These are phyloP conservation scores for Arctostaphylos glauca DNA, from an alignment of 148 eudicot genomes.

Conservation along the genomic window DNA sequence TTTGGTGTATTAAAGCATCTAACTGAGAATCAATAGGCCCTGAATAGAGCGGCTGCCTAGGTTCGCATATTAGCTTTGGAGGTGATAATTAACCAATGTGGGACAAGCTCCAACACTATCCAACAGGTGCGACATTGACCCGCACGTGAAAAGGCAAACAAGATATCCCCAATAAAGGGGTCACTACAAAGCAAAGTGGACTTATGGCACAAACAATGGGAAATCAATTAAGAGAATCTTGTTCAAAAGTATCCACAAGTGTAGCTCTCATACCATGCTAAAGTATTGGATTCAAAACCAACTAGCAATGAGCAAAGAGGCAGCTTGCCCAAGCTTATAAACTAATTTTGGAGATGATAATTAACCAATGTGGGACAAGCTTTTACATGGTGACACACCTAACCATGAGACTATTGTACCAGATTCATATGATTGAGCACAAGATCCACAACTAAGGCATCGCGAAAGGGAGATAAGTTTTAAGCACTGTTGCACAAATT, in stretches of 20 bases:
- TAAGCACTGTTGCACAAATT: neutral
- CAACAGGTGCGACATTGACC: neutral
- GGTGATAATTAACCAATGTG: neutral
- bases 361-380: no score
- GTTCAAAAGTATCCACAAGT: no score
- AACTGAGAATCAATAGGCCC: no score
- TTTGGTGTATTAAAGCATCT: no score
- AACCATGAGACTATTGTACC: neutral
- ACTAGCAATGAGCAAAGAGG: neutral
- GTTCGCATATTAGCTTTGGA: neutral
- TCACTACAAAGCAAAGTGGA: neutral
- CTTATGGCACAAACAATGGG: no score
- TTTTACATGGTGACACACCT: neutral
- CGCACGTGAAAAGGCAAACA: no score
- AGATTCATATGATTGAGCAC: neutral
- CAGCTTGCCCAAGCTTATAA: neutral
- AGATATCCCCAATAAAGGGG: neutral
- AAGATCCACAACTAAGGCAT: neutral
- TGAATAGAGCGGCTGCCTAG: neutral
- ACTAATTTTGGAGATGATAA: no score
- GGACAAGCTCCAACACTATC: neutral
- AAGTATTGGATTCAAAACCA: no score
- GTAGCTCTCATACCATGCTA: no score
- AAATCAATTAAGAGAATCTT: no score
- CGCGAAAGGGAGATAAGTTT: neutral